Conservation (phyloP, 495 filamentous ascomycete species). For the Venustampulla echinocandica region DNA sequence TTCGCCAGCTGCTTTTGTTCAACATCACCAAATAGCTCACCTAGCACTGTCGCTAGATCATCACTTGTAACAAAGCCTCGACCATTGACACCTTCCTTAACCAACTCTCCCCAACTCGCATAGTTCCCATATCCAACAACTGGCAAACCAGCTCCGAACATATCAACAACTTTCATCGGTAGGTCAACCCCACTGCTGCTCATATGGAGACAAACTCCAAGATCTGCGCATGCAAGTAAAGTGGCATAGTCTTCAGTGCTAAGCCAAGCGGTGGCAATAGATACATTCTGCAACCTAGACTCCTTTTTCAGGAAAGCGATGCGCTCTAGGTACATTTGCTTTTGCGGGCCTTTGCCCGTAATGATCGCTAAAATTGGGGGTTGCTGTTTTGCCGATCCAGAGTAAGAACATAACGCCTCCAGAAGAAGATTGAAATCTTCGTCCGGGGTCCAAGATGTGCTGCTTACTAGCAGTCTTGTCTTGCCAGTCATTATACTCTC, state of each 20-base stretch:
- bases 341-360: conserved; percentile 86
- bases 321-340: conserved; percentile 58
- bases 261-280: conserved; percentile 74
- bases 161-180: conserved; percentile 99
- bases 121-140: conserved; percentile 79
- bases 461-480: conserved; percentile 68
- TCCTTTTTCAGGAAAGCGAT: conserved; percentile 50
- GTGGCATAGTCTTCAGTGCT: conserved; percentile 73
- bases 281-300: conserved; percentile 55
- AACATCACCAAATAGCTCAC: conserved; percentile 49
- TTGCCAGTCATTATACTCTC: conserved; percentile 44
- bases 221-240: conserved; percentile 77
- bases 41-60: conserved; percentile 50
- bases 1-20: conserved; percentile 41
- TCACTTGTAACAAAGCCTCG: conserved; percentile 62
- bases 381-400: conserved; percentile 30
- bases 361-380: conserved; percentile 76
- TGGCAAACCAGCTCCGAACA: conserved; percentile 91
- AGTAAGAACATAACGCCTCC: conserved; percentile 69
- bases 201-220: conserved; percentile 86
- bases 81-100: conserved; percentile 79
- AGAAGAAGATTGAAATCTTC: conserved; percentile 91
- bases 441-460: conserved; percentile 93
- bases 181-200: conserved; percentile 91
- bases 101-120: conserved; percentile 78